Conservation (phyloP, 441 rosid species). For the Hura crepitans region DNA sequence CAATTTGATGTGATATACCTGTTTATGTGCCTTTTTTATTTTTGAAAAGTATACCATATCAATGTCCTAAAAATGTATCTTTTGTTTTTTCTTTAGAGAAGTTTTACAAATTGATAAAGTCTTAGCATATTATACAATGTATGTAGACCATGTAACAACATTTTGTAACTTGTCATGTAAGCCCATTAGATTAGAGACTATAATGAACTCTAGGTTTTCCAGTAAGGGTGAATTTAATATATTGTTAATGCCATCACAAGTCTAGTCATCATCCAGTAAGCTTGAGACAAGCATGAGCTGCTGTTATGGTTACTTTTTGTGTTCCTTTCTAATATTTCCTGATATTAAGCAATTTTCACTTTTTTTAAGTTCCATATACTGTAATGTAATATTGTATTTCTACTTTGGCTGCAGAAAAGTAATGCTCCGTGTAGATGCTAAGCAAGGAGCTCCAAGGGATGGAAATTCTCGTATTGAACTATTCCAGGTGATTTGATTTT, state of each 20-base stretch:
- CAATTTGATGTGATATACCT: neutral
- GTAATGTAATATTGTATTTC: neutral
- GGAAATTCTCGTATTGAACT: constrained; percentile 87
- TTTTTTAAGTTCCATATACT: neutral
- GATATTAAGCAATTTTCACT: neutral
- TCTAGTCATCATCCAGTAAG: neutral
- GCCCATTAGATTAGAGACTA: neutral
- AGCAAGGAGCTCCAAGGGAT: constrained; percentile 86
- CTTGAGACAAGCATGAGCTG: constrained; percentile 3
- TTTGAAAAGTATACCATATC: neutral
- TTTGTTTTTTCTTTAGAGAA: neutral
- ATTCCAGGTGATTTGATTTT: constrained; percentile 56
- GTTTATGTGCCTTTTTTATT: neutral
- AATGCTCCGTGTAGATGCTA: constrained; percentile 93
- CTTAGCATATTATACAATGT: neutral
- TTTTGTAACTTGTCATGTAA: neutral
- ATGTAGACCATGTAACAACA: neutral
- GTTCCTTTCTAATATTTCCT: neutral
- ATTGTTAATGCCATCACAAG: neutral
- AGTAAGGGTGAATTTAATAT: neutral
- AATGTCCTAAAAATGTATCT: neutral
- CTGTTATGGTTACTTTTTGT: neutral
- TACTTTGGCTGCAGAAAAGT: constrained; percentile 62
- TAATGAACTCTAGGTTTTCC: neutral
- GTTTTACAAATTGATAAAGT: neutral